These are phyloP conservation scores for Eutrema heterophyllum DNA, from an alignment of 345 rosid species.

Conservation along the genomic window DNA sequence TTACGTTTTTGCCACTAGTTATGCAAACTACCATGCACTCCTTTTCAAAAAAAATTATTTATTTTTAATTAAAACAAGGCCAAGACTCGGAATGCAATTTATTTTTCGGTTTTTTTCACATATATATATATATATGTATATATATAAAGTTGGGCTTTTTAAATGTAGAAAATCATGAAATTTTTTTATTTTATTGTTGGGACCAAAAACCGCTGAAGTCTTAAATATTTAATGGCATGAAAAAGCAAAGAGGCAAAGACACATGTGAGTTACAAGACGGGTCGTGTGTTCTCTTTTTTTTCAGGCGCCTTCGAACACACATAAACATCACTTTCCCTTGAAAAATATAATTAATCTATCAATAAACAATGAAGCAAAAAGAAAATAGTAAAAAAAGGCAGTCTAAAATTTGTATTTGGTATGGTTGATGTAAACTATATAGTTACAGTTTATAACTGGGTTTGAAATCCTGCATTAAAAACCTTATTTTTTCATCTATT, in stretches of 20 bases:
- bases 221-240: slow-evolving; percentile 11
- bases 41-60: too few species aligned
- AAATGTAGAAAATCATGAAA: background rate
- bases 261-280: slow-evolving; percentile 20
- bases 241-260: slow-evolving; percentile 4
- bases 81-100: slow-evolving; percentile 7
- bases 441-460: background rate
- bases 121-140: background rate
- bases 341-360: background rate
- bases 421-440: background rate
- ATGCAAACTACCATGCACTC: slow-evolving; percentile 24
- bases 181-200: slow-evolving; percentile 11
- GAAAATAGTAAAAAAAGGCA: background rate
- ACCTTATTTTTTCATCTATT: too few species aligned
- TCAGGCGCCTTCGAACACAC: slow-evolving; percentile 17
- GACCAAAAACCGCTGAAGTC: slow-evolving; percentile 32
- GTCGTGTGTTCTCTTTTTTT: slow-evolving; percentile 22
- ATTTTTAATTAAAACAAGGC: background rate
- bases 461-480: too few species aligned
- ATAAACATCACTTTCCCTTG: background rate
- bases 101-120: background rate
- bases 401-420: background rate
- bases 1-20: slow-evolving; percentile 34
- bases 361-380: background rate
- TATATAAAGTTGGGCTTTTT: background rate